phyloP scores from a whole-genome alignment of 306 rosid species.

The Vigna angularis region DNA sequence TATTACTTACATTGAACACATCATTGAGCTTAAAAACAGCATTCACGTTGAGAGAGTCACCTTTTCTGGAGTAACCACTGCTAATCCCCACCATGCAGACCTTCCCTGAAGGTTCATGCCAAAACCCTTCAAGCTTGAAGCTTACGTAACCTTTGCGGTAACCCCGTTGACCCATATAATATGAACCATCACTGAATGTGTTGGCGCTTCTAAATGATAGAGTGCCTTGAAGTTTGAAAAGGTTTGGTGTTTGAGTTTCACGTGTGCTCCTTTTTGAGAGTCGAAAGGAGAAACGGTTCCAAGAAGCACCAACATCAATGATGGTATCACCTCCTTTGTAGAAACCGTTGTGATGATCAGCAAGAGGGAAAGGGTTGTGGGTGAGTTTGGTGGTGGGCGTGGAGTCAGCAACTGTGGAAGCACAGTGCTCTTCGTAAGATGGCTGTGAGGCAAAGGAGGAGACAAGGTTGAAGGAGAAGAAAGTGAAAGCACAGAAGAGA shows the following conservation, averaged over 20 bases:
- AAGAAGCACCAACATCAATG: conserved; percentile 25
- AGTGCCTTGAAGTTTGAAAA: conserved; percentile 48
- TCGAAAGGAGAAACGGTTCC: conserved; percentile 2
- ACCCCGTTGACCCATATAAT: neutral
- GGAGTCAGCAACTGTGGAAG: conserved; percentile 44
- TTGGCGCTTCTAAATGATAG: conserved; percentile 29
- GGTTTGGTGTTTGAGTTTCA: conserved; percentile 42
- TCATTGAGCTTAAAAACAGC: conserved; percentile 59
- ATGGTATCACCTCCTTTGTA: conserved; percentile 44
- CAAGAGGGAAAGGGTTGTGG: conserved; percentile 10
- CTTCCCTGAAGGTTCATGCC: conserved; percentile 58
- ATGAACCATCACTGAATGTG: conserved; percentile 10
- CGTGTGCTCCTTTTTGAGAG: neutral
- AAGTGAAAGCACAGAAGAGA: conserved; percentile 32
- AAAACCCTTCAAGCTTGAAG: conserved; percentile 59
- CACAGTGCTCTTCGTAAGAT: conserved; percentile 54
- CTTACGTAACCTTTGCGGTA: neutral
- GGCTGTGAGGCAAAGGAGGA: conserved; percentile 38
- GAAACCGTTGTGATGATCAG: conserved; percentile 37
- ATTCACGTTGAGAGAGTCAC: conserved; percentile 26
- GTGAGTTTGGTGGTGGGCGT: neutral
- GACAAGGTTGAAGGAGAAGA: conserved; percentile 35
- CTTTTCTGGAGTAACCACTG: conserved; percentile 28
- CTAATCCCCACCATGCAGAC: conserved; percentile 63
- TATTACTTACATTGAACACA: conserved; percentile 46